Percentiles rank a stretch among this genome's conserved stretches.
These are phyloP conservation scores for Penicillium sp. DNA, from an alignment of 2,329 filamentous ascomycete genomes.

Conservation along the genomic window DNA sequence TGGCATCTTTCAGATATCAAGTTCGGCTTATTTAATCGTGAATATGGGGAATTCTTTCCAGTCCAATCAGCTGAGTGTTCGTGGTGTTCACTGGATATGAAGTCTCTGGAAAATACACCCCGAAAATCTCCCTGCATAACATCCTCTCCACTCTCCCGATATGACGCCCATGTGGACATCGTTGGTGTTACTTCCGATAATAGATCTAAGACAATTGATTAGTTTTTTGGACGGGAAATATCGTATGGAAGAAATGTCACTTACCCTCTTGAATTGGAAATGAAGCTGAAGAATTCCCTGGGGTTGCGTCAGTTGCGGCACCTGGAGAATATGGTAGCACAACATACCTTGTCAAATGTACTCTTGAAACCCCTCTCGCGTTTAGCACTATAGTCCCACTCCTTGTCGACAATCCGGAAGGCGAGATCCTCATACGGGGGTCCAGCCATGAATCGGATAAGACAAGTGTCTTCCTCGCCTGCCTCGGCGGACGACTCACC, in stretches of 20 bases:
- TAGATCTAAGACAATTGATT: conserved; percentile 41
- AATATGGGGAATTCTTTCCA: conserved; percentile 25
- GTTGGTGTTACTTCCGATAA: conserved; percentile 47
- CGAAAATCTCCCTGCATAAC: conserved; percentile 17
- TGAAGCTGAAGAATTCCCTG: conserved; percentile 89
- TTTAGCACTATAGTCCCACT: conserved; percentile 99
- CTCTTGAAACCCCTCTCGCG: conserved; percentile 92
- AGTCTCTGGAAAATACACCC: conserved; percentile 22
- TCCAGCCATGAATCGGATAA: conserved; percentile 93
- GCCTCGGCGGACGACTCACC: conserved; percentile 92
- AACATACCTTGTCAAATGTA: conserved; percentile 90
- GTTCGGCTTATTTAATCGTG: conserved; percentile 14
- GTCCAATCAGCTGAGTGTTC: conserved; percentile 28
- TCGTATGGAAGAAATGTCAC: conserved; percentile 12
- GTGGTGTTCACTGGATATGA: conserved; percentile 13
- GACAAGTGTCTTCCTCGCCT: conserved; percentile 93
- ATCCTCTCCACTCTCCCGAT: conserved; percentile 9
- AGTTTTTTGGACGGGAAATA: conserved; percentile 1
- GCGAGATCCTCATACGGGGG: conserved; percentile 96
- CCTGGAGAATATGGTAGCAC: background rate
- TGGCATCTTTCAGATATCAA: conserved; percentile 22
- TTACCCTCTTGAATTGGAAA: conserved; percentile 97
- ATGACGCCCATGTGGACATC: conserved; percentile 19
- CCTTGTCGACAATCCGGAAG: conserved; percentile 95
- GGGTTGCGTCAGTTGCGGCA: conserved; percentile 13